phyloP scores from a whole-genome alignment of 2,329 filamentous ascomycete genomes.

The Colletotrichum endophyticum region DNA sequence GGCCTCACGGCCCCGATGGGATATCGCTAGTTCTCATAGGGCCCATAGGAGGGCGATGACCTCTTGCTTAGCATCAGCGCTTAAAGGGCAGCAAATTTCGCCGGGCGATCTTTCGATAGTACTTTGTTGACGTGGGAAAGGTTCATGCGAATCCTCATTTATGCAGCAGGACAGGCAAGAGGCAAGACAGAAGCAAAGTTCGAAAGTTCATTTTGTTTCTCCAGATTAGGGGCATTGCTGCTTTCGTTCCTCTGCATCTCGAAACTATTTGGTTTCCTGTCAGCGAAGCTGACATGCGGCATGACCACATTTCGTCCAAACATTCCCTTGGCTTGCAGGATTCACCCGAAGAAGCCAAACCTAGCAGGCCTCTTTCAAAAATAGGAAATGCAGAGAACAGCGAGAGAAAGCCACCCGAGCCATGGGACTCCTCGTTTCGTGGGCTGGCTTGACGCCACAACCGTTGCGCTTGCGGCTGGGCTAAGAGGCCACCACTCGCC shows the following conservation, averaged over 20 bases:
- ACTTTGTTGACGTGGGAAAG: neutral
- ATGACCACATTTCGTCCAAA: conserved; percentile 2
- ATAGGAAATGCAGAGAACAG: neutral
- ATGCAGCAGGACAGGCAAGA: neutral
- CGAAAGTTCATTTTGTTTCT: neutral
- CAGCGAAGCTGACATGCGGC: neutral
- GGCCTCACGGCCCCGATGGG: neutral
- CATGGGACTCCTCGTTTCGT: neutral
- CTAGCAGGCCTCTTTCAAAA: neutral
- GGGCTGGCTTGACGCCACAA: neutral
- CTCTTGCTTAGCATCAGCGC: neutral
- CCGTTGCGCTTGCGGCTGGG: neutral
- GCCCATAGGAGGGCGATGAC: neutral
- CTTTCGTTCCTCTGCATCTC: neutral
- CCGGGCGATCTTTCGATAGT: neutral
- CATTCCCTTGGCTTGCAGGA: neutral
- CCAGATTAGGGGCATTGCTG: neutral
- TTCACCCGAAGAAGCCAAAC: neutral
- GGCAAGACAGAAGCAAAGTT: neutral
- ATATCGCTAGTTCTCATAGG: neutral
- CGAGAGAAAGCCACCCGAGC: neutral
- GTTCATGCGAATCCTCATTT: neutral
- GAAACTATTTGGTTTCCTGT: neutral
- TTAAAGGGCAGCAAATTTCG: neutral
- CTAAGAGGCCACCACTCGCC: neutral